Conservation (phyloP, 1,284 basidiomycete genomes). For the Trichosporon sp. region DNA sequence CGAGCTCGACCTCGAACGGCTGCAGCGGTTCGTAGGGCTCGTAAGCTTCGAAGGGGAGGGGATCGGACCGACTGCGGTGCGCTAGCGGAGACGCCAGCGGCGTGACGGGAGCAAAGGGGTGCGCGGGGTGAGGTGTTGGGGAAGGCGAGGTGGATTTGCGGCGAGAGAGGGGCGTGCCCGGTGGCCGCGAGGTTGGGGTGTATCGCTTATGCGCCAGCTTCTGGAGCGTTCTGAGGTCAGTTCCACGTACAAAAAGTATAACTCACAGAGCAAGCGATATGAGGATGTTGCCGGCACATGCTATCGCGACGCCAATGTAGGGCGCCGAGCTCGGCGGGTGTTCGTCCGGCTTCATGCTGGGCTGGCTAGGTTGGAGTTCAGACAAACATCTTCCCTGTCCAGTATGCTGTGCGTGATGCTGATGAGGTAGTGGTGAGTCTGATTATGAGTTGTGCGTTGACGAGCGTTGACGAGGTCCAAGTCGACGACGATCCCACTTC, state of each 20-base stretch:
- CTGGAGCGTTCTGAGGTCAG: conserved; percentile 60
- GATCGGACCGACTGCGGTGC: background rate
- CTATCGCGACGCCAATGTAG: conserved; percentile 74
- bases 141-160: background rate
- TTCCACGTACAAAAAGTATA: background rate
- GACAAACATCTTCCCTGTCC: too few species aligned
- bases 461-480: too few species aligned
- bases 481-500: too few species aligned
- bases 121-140: too few species aligned
- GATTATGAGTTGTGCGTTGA: too few species aligned
- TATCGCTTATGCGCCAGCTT: conserved; percentile 81
- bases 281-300: conserved; percentile 77
- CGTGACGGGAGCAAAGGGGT: background rate
- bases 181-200: conserved; percentile 41
- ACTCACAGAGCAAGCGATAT: conserved; percentile 72
- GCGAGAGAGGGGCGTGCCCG: background rate
- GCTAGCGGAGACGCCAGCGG: background rate
- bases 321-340: conserved; percentile 40
- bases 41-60: background rate
- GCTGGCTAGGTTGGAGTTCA: too few species aligned
- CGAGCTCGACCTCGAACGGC: conserved; percentile 8
- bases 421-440: too few species aligned
- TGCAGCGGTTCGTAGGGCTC: too few species aligned
- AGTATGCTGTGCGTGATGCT: too few species aligned
- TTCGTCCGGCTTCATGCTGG: too few species aligned